Percentiles rank a stretch among this genome's conserved stretches.
phyloP scores from a whole-genome alignment of 169 alveolate genomes.

The Cryptosporidium meleagridis region DNA sequence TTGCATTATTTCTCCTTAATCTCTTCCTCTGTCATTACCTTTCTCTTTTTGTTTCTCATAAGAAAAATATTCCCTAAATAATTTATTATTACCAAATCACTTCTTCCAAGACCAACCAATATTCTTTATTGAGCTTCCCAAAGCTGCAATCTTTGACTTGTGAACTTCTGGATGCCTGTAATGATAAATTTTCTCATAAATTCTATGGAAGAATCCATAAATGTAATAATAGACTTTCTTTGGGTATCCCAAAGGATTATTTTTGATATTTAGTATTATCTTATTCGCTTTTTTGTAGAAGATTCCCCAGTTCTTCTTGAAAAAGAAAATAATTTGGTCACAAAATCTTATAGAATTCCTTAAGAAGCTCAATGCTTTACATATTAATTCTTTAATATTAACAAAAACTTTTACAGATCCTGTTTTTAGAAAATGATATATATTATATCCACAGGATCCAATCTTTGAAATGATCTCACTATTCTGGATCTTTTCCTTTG shows the following conservation, averaged over 20 bases:
- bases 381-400: neutral
- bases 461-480: constrained; percentile 1
- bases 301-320: constrained; percentile 19
- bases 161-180: constrained; percentile 68
- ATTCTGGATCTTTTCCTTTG: constrained; percentile 17
- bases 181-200: constrained; percentile 28
- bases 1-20: neutral
- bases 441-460: neutral
- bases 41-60: no score
- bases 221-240: neutral
- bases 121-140: constrained; percentile 35
- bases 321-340: neutral
- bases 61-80: no score
- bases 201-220: constrained; percentile 52
- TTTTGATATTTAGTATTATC: constrained; percentile 6
- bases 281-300: constrained; percentile 3
- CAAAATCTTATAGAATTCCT: neutral
- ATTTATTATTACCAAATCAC: neutral
- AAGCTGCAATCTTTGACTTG: constrained; percentile 25
- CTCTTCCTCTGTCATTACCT: neutral
- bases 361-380: neutral
- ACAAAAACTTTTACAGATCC: neutral
- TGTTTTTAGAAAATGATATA: neutral
- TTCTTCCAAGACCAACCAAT: constrained; percentile 41
- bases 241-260: constrained; percentile 51